phyloP scores from a whole-genome alignment of 1,284 basidiomycete species.

The Singerocomus inundabilis region DNA sequence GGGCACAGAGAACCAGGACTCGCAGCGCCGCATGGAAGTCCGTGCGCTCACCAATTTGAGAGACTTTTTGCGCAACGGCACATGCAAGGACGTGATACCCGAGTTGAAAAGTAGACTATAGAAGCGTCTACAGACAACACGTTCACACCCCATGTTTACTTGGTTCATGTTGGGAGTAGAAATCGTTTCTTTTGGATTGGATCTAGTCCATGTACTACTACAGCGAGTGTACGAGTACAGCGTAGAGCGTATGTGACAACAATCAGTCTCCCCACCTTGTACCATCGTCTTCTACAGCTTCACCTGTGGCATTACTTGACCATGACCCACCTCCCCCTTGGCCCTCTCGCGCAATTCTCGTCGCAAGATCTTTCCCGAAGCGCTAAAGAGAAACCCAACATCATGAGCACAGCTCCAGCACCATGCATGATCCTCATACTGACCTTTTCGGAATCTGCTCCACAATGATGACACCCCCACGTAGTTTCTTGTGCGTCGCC shows the following conservation, averaged over 20 bases:
- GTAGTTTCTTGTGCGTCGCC: conserved; percentile 62
- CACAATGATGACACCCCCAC: conserved; percentile 62
- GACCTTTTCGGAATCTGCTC: conserved; percentile 68
- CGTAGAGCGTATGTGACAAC: too few species aligned
- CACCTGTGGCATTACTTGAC: conserved; percentile 19
- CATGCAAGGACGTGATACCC: conserved; percentile 62
- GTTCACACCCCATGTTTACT: too few species aligned
- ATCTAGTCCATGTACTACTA: too few species aligned
- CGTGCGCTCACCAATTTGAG: conserved; percentile 70
- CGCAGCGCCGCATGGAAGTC: conserved; percentile 81
- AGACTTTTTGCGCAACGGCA: conserved; percentile 63
- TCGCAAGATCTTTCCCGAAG: conserved; percentile 71
- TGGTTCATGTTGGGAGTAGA: too few species aligned
- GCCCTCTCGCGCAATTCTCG: conserved; percentile 59
- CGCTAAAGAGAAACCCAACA: conserved; percentile 40
- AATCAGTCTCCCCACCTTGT: too few species aligned
- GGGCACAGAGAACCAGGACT: conserved; percentile 84
- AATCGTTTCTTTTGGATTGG: too few species aligned
- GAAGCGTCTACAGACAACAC: background rate
- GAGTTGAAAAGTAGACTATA: conserved; percentile 48
- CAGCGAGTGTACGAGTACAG: too few species aligned
- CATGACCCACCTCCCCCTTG: conserved; percentile 43
- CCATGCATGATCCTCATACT: conserved; percentile 41
- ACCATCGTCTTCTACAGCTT: conserved; percentile 7
- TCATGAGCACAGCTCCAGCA: background rate